phyloP scores from a whole-genome alignment of 257 asterid genomes.

The Thymus mandschuricus region DNA sequence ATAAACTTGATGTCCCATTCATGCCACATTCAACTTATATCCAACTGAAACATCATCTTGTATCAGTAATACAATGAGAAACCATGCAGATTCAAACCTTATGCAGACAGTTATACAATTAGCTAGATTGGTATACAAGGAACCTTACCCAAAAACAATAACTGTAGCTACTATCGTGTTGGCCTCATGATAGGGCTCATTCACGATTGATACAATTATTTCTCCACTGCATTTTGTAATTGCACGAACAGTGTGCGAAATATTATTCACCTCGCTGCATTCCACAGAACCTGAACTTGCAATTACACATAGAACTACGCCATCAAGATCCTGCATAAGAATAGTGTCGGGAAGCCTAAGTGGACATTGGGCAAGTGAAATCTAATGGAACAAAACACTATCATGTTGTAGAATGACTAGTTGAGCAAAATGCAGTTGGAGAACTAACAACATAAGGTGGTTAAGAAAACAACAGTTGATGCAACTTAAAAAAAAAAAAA shows the following conservation, averaged over 20 bases:
- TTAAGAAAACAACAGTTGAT: constrained; percentile 18
- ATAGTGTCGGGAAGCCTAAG: constrained; percentile 29
- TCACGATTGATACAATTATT: constrained; percentile 56
- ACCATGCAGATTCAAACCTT: constrained; percentile 14
- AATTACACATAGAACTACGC: constrained; percentile 71
- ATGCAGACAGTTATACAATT: constrained; percentile 11
- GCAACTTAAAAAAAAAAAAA: constrained; percentile 8
- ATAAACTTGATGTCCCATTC: constrained; percentile 1
- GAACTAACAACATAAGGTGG: constrained; percentile 14
- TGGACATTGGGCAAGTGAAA: constrained; percentile 23
- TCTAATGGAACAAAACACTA: constrained; percentile 23
- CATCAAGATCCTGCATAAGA: constrained; percentile 63
- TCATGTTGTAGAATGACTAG: constrained; percentile 1
- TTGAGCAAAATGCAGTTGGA: constrained; percentile 19
- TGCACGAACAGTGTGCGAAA: constrained; percentile 55
- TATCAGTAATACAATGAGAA: constrained; percentile 9
- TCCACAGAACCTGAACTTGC: constrained; percentile 69
- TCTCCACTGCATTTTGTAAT: constrained; percentile 58
- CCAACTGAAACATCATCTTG: constrained; percentile 12
- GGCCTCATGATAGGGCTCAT: constrained; percentile 63
- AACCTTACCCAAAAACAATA: constrained; percentile 76
- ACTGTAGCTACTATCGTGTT: constrained; percentile 64
- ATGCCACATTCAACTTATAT: constrained; percentile 10
- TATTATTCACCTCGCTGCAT: constrained; percentile 47
- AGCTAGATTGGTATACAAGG: constrained; percentile 23